Evolutionary conservation across 805 yeast genomes (phyloP).

Genomic region (Phaffomyces thermotolerans): DNA sequence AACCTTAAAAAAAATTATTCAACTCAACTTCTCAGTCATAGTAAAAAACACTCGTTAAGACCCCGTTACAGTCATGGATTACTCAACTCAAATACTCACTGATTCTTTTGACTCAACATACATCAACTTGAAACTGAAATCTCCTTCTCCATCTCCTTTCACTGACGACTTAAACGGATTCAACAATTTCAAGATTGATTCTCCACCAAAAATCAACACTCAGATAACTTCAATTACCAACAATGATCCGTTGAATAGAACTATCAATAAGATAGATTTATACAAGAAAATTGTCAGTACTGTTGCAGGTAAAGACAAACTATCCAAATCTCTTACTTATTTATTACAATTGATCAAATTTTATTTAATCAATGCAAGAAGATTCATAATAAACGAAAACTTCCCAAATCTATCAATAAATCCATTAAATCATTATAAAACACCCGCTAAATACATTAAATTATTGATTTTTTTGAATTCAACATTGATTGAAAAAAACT

Average conservation of each 20-base stretch:
- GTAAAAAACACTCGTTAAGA: too few relatives aligned
- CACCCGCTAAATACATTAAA: slow-evolving; percentile 20
- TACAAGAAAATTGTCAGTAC: slow-evolving; percentile 46
- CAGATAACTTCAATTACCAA: neutral
- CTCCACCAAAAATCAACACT: too few relatives aligned
- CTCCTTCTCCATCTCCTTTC: slow-evolving; percentile 18
- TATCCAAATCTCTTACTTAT: slow-evolving; percentile 60
- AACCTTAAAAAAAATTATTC: neutral
- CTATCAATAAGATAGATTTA: slow-evolving; percentile 29
- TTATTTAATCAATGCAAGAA: slow-evolving; percentile 37
- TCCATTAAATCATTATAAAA: slow-evolving; percentile 21
- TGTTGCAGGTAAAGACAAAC: slow-evolving; percentile 63
- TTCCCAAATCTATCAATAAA: slow-evolving; percentile 21
- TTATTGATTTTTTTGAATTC: slow-evolving; percentile 21
- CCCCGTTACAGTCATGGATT: slow-evolving; percentile 12
- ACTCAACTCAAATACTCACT: slow-evolving; percentile 11
- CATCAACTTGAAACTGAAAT: slow-evolving; percentile 17
- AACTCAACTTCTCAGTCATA: neutral
- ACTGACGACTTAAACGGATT: neutral
- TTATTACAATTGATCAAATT: slow-evolving; percentile 43
- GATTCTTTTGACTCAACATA: slow-evolving; percentile 15
- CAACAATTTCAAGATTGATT: neutral
- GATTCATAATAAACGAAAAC: slow-evolving; percentile 23
- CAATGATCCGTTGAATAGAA: neutral
- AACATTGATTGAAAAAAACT: slow-evolving; percentile 28